Evolutionary conservation across 768 basidiomycete genomes (phyloP).

Genomic region (Leccinum subtestaceum): DNA sequence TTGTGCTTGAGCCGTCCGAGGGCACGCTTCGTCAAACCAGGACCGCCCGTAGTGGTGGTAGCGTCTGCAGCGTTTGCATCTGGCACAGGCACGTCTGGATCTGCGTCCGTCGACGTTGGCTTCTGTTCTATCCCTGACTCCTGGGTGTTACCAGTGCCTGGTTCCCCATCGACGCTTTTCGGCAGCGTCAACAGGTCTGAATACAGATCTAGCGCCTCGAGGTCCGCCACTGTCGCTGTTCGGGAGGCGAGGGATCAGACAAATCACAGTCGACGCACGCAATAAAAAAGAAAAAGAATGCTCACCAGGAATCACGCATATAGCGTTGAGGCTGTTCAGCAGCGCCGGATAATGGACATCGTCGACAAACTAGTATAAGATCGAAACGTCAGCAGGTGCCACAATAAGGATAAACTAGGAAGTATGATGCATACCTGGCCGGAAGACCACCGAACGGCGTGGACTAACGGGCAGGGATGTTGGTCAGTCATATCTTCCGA

Average conservation of each 20-base stretch:
- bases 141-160: slow-evolving; percentile 33
- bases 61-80: slow-evolving; percentile 13
- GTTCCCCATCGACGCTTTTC: slow-evolving; percentile 50
- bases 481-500: slow-evolving; percentile 11
- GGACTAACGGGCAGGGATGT: slow-evolving; percentile 24
- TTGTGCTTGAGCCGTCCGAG: slow-evolving; percentile 52
- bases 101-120: neutral
- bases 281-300: neutral
- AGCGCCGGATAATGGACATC: slow-evolving; percentile 29
- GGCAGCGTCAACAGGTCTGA: slow-evolving; percentile 54
- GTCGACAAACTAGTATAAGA: slow-evolving; percentile 20
- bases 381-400: neutral
- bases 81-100: neutral
- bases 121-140: slow-evolving; percentile 21
- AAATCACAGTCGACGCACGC: neutral
- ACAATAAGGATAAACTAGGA: neutral
- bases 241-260: neutral
- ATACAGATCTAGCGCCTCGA: slow-evolving; percentile 61
- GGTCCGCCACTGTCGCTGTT: slow-evolving; percentile 48
- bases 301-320: slow-evolving; percentile 47
- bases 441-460: slow-evolving; percentile 33
- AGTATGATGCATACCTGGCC: slow-evolving; percentile 37
- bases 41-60: neutral
- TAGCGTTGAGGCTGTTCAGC: slow-evolving; percentile 45
- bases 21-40: slow-evolving; percentile 41